Evolutionary conservation across 2,329 filamentous ascomycete genomes (phyloP).

Genomic region (Penicillium polonicum): DNA sequence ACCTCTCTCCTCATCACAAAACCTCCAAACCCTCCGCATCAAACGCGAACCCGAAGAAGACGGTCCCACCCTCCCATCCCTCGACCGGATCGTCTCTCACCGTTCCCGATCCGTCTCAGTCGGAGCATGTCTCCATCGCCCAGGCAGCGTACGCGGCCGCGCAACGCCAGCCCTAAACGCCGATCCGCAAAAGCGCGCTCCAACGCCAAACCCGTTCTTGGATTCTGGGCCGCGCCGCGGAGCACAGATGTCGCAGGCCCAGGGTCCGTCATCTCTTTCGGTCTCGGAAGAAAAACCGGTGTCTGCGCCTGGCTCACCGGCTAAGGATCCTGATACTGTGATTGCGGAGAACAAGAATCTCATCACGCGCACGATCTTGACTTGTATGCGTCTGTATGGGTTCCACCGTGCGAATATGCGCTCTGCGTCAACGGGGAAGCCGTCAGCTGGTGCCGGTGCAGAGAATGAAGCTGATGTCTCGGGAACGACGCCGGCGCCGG

Average conservation of each 20-base stretch:
- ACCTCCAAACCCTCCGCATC: conserved; percentile 32
- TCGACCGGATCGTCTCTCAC: conserved; percentile 31
- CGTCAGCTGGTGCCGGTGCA: background rate
- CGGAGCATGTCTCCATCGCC: conserved; percentile 27
- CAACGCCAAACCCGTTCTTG: conserved; percentile 29
- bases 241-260: conserved; percentile 9
- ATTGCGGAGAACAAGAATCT: conserved; percentile 42
- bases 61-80: conserved; percentile 20
- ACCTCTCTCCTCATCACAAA: conserved; percentile 31
- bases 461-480: conserved; percentile 15
- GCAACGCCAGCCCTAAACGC: conserved; percentile 7
- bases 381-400: conserved; percentile 46
- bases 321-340: conserved; percentile 31
- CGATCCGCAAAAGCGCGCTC: conserved; percentile 23
- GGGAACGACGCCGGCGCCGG: conserved; percentile 12
- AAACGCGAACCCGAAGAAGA: conserved; percentile 40
- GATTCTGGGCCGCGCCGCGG: conserved; percentile 20
- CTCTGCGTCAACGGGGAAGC: conserved; percentile 19
- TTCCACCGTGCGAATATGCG: conserved; percentile 37
- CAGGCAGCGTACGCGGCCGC: conserved; percentile 20
- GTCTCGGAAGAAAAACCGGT: conserved; percentile 15
- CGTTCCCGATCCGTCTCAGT: conserved; percentile 38
- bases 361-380: conserved; percentile 44
- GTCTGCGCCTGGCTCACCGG: conserved; percentile 19
- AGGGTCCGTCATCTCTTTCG: conserved; percentile 16